Evolutionary conservation across 1,139 yeast species (phyloP), one percentile per base, ranked within the genome.

Genomic region (Taphrina betulina): DNA sequence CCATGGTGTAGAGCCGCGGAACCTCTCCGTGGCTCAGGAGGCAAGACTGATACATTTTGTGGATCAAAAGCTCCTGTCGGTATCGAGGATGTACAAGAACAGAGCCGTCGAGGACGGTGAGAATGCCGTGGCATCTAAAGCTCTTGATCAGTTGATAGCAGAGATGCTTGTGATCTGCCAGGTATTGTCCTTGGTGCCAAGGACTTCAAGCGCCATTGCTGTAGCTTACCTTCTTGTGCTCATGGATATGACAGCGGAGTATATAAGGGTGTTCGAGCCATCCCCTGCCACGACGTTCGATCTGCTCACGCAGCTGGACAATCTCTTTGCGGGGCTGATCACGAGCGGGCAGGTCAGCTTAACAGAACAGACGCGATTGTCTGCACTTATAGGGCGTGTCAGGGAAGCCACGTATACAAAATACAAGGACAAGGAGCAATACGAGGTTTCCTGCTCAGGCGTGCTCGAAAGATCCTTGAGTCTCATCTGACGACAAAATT

Each of bases 11-110:
- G n/a, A n/a, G n/a, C 31, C 31, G 31, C 31, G 31, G 31, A 12
- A 7, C 31, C 12, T 62, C 23, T 38, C 60, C 2, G 31, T 57
- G 52, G 61, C 72, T 0, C 92, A 85, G 66, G 86, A 83, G 64
- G 78, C 83, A 58, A 77, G 77, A 62, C 72, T 85, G 55, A 70
- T 82, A 41, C 75, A 76, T 41, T 83, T 80, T 63, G 68, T 84
- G 12, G 95, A 87, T 64, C 78, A 75, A 3, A 71, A 76, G 59
- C 68, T 85, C 33, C 70, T 83, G 61, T 69, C 71, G 19, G 74
- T 86, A 2, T 89, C 84, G 63, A 71, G 94, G 45, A 75, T 72
- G 60, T 85, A 79, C 64, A 80, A 87, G 28, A 85, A 82, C 65
- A 75, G 81, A 51, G 63, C 64, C 17, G 55, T 22, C 14, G 62